Conservation (phyloP, 2,329 filamentous ascomycete species). For the Talaromyces sp. region DNA sequence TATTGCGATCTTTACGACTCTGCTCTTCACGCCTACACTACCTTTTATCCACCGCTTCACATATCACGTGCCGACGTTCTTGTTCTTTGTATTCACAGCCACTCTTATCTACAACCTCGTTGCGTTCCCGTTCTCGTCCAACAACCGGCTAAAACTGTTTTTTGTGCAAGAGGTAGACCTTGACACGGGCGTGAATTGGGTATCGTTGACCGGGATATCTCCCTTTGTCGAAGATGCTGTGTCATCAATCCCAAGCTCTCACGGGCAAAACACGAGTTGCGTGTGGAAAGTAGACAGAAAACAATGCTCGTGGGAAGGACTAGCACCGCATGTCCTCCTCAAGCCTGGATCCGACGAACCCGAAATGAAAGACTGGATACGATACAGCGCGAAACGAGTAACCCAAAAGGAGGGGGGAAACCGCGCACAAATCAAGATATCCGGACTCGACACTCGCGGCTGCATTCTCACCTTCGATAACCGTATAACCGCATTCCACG, state of each 20-base stretch:
- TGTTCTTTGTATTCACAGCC: slow-evolving; percentile 65
- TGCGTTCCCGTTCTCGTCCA: slow-evolving; percentile 80
- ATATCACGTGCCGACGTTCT: slow-evolving; percentile 71
- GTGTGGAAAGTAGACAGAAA: slow-evolving; percentile 34
- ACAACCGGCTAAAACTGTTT: slow-evolving; percentile 76
- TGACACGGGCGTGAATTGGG: slow-evolving; percentile 62
- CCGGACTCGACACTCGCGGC: slow-evolving; percentile 68
- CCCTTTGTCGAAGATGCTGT: slow-evolving; percentile 64
- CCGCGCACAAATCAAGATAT: slow-evolving; percentile 57
- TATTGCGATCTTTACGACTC: slow-evolving; percentile 60
- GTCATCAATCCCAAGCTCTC: slow-evolving; percentile 62
- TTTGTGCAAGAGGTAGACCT: slow-evolving; percentile 79
- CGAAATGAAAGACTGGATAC: slow-evolving; percentile 56
- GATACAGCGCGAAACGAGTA: slow-evolving; percentile 53
- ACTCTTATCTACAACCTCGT: slow-evolving; percentile 80
- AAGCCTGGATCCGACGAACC: slow-evolving; percentile 30
- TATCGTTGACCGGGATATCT: slow-evolving; percentile 63
- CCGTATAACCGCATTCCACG: slow-evolving; percentile 59
- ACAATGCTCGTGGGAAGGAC: slow-evolving; percentile 67
- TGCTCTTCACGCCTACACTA: slow-evolving; percentile 68
- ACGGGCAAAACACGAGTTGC: slow-evolving; percentile 57
- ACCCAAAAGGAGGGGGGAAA: slow-evolving; percentile 26
- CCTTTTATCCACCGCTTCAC: slow-evolving; percentile 85
- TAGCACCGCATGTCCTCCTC: slow-evolving; percentile 58
- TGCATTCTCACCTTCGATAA: slow-evolving; percentile 68